These are phyloP conservation scores for Mortierella antarctica DNA, from an alignment of 192 early-diverging fungal species.

Conservation along the genomic window DNA sequence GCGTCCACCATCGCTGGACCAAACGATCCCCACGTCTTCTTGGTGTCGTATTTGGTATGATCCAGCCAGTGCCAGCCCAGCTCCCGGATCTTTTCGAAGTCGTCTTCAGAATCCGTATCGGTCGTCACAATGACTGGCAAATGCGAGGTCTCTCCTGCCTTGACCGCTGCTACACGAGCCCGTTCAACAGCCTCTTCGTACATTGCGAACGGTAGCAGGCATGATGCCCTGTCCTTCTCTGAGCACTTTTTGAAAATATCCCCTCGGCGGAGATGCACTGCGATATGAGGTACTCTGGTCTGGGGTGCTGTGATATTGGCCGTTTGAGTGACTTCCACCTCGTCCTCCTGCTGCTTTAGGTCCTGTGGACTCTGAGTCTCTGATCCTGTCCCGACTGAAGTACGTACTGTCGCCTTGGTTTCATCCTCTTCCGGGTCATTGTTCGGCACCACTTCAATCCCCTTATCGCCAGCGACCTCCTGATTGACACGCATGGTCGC, in stretches of 20 bases:
- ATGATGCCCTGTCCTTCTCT: not conserved
- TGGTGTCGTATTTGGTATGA: constrained; percentile 19
- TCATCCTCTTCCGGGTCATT: constrained; percentile 27
- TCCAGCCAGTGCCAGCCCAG: constrained; percentile 44
- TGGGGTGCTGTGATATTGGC: not conserved
- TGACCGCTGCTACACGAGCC: constrained; percentile 6
- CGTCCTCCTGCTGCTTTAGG: not conserved
- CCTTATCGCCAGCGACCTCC: constrained; percentile 7
- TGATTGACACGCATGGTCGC: constrained; percentile 10
- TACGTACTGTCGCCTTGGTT: not conserved
- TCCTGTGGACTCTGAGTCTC: not conserved
- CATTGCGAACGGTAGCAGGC: constrained; percentile 14
- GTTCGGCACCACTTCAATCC: constrained; percentile 8
- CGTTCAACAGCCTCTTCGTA: constrained; percentile 15
- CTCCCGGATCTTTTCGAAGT: constrained; percentile 14
- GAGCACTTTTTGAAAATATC: constrained; percentile 29
- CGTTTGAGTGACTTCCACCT: not conserved
- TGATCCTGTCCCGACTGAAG: too few species aligned
- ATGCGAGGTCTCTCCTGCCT: constrained; percentile 2
- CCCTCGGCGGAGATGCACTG: constrained; percentile 34
- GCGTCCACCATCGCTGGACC: constrained; percentile 31
- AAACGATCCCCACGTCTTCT: constrained; percentile 21
- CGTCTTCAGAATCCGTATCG: constrained; percentile 18
- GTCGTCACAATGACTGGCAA: constrained; percentile 38
- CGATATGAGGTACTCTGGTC: constrained; percentile 32